Evolutionary conservation across 768 basidiomycete species (phyloP), one percentile per base, ranked within the genome.

Genomic region (Pulveroboletus sp.): DNA sequence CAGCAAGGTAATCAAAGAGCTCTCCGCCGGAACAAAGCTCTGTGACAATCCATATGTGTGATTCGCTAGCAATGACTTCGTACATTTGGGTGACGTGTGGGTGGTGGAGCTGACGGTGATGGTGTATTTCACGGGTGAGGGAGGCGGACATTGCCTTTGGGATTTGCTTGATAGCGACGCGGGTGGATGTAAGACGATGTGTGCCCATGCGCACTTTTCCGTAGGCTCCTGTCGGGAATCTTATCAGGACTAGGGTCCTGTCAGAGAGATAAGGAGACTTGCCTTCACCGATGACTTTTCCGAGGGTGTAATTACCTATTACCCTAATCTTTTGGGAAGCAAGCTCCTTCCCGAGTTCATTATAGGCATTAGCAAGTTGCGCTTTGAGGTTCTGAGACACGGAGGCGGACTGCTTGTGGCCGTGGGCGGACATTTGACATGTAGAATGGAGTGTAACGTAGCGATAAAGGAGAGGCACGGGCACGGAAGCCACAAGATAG

Each of bases 21-120:
- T 99, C 97, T 34, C 97, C 97, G 10, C 97, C 97, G 38, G 84
- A 86, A 69, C 97, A 98, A 29, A 99, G 84, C 64, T 99, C 97
- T 14, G 94, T 91, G 36, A 99, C 87, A 49, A 99, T 92, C 93
- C 94, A 98, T 63, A 99, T 94, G 55, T 82, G 80, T 21, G 82
- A 80, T 70, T 99, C 97, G 2, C 97, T 98, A 9, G 97, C 97
- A 64, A 98, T 90, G 63, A 98, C 91, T 71, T 99, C 95, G 73
- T 90, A 97, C 69, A 98, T 85, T 64, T 95, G 93, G 13, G 93
- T 90, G 61, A 99, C 82, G 64, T 97, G 84, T 0, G 93, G 93
- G 62, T 98, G 95, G 65, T 97, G 97, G 12, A 99, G 80, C 41
- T 92, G 89, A 43, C 95, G 88, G 71, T 99, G 95, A 62, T 99